These are phyloP conservation scores for Protomyces macrosporus DNA, from an alignment of 1,139 yeast species.

Conservation along the genomic window DNA sequence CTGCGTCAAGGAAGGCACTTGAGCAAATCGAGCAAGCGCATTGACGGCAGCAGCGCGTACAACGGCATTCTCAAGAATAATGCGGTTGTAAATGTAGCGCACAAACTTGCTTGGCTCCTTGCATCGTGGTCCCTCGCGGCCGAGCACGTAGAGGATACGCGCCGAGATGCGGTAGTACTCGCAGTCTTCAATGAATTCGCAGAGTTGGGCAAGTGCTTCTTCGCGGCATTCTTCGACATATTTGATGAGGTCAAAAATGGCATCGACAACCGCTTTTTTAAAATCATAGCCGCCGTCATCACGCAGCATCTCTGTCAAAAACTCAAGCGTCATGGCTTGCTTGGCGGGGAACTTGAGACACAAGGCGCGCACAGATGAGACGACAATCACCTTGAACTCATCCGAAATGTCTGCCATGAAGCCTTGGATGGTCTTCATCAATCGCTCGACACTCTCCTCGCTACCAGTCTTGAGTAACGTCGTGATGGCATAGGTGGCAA, in stretches of 20 bases:
- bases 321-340: conserved; percentile 73
- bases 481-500: conserved; percentile 98
- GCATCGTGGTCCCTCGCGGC: conserved; percentile 90
- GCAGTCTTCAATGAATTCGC: conserved; percentile 98
- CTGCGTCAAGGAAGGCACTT: conserved; percentile 45
- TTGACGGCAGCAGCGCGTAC: conserved; percentile 94
- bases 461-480: conserved; percentile 93
- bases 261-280: conserved; percentile 84
- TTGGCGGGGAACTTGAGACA: conserved; percentile 91
- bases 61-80: conserved; percentile 89
- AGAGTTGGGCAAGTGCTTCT: conserved; percentile 72
- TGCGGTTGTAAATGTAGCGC: conserved; percentile 93
- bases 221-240: conserved; percentile 86
- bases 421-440: conserved; percentile 78
- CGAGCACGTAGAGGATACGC: conserved; percentile 81
- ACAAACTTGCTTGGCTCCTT: conserved; percentile 83
- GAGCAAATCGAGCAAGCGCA: conserved; percentile 85
- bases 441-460: conserved; percentile 80
- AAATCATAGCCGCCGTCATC: conserved; percentile 81
- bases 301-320: conserved; percentile 76
- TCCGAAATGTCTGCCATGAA: conserved; percentile 92
- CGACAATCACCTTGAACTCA: conserved; percentile 88
- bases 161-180: conserved; percentile 91
- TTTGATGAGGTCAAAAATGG: conserved; percentile 82
- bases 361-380: conserved; percentile 87